Evolutionary conservation across 2,329 filamentous ascomycete species (phyloP), one percentile per base, ranked within the genome.

Genomic region (Alternaria ventricosa): DNA sequence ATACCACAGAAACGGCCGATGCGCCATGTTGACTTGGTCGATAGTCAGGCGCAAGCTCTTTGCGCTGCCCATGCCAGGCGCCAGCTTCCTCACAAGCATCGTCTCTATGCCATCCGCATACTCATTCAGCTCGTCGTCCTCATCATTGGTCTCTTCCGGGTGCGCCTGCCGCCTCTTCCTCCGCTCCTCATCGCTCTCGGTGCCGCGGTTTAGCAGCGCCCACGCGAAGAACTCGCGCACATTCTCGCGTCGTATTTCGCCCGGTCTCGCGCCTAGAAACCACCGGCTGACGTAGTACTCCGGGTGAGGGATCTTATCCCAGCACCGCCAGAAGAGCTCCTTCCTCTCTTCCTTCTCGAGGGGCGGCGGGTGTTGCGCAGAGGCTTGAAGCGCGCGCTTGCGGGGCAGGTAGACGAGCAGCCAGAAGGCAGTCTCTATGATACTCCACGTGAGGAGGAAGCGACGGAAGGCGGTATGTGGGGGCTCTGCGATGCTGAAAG

Each of bases 1-100:
- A 70, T 92, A 92, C 89, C 89, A 92, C n/a, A 85, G 54, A 27
- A 91, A 77, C 59, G 87, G 87, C 50, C 89, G 84, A 75, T 90
- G 89, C 8, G 84, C 80, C 70, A 88, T 88, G 15, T 85, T 81
- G 64, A 92, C 83, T 8, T 82, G 79, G 75, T 93, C 90, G n/a
- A 92, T 71, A 3, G 89, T 91, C 69, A 92, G 79, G n/a, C 89
- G 84, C 65, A 92, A 75, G 55, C 86, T 82, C 69, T 83, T 83
- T 3, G 87, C 88, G 20, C 80, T 79, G 1, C 89, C 89, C 22
- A 82, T 80, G 1, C 90, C 90, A 1, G 81, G 80, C 44, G 82
- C 75, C 8, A 93, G 79, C 20, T 76, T 78, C 33, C 81, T 77
- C 5, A 85, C 87, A 5, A 90, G 79, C 47, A 83, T 78, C 50